Conservation (phyloP, 345 rosid species). For the Aurinia saxatilis region DNA sequence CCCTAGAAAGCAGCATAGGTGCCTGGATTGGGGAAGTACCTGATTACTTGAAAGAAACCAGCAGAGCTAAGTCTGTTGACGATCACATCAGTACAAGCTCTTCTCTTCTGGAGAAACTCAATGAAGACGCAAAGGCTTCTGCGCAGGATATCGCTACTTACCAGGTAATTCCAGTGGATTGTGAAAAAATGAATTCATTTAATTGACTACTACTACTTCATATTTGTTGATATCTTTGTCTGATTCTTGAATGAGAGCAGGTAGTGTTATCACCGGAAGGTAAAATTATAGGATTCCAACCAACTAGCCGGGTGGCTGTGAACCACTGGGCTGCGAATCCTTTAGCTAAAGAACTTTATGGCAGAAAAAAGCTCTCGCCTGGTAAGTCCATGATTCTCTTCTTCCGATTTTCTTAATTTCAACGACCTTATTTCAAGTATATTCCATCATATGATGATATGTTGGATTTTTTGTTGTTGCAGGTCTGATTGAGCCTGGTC, state of each 20-base stretch:
- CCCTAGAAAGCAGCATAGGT: slow-evolving; percentile 35
- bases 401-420: neutral
- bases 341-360: slow-evolving; percentile 61
- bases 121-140: slow-evolving; percentile 44
- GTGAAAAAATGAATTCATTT: neutral
- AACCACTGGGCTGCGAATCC: slow-evolving; percentile 78
- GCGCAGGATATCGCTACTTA: slow-evolving; percentile 63
- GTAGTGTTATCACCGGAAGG: slow-evolving; percentile 61
- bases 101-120: slow-evolving; percentile 30
- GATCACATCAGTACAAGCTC: slow-evolving; percentile 33
- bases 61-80: slow-evolving; percentile 25
- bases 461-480: slow-evolving; percentile 22
- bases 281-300: slow-evolving; percentile 69
- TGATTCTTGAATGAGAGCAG: slow-evolving; percentile 26
- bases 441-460: neutral
- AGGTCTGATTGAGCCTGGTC: slow-evolving; percentile 64
- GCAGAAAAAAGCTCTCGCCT: slow-evolving; percentile 50
- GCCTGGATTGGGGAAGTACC: slow-evolving; percentile 69
- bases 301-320: slow-evolving; percentile 61
- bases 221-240: neutral
- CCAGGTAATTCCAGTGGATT: slow-evolving; percentile 41
- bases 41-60: slow-evolving; percentile 38
- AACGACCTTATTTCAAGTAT: neutral
- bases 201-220: neutral
- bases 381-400: slow-evolving; percentile 33